Base-by-base conservation (phyloP, 305 asterid species). In the Ruellia speciosa region DNA sequence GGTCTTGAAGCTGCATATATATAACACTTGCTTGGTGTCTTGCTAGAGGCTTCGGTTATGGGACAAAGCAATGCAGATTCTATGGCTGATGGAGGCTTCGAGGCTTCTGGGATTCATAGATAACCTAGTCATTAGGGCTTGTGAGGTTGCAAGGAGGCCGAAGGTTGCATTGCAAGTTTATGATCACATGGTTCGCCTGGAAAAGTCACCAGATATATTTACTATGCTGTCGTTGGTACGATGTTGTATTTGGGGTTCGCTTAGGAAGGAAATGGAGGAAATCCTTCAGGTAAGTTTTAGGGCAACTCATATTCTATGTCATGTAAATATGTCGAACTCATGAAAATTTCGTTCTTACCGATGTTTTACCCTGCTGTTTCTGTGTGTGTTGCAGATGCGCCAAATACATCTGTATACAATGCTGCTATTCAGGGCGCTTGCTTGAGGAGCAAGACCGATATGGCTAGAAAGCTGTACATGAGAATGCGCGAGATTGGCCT, bases 391-490 rank as follows among this genome's bases (percentile, higher is more conserved):
- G 88, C 70, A 75, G 74, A 72, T 55, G 84, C 71, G 53, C 83
- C 94, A 51, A 74, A 86, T 75, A 95, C 87, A 57, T 81, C 81
- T 12, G 75, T 92, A 54, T 92, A 81, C 63, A 88, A 92, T 78
- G 84, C 90, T 63, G 95, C 97, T 49, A 82, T 92, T 70, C 99
- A 92, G 64, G 99, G 99, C 54, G 63, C 84, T 75, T 92, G 88
- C 66, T 71, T 88, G 75, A 73, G 81, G 72, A 79, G 82, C 57
- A 77, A 78, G 67, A 62, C 70, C 9, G 77, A 72, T 64, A 69
- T 78, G 66, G 97, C 97, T 3, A 84, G 72, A 70, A 82, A 80
- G 78, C 60, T 92, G 62, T 82, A 88, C 62, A 14, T 3, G 61
- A 81, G 75, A 62, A 88, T 92, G 97, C 82, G 70, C 12, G 75